phyloP scores from a whole-genome alignment of 495 filamentous ascomycete genomes.

The Thermothielavioides terrestris region DNA sequence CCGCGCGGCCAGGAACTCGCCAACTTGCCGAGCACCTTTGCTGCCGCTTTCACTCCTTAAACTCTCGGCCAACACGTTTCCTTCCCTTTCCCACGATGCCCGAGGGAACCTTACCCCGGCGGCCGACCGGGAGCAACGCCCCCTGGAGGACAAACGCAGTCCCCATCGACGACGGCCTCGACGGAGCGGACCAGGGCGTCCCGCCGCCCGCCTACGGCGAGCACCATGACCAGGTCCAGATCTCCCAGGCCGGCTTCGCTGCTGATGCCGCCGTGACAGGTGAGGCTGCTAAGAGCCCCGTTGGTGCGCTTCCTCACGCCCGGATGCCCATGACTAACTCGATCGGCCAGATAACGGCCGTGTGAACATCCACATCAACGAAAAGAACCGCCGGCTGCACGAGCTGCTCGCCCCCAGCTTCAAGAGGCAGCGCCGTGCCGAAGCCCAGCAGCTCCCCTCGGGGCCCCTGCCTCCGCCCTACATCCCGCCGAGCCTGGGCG shows the following conservation, averaged over 20 bases:
- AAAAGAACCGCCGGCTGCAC: conserved; percentile 54
- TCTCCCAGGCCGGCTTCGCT: conserved; percentile 41
- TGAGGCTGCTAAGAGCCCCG: too few species aligned
- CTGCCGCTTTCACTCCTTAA: too few species aligned
- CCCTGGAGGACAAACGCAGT: conserved; percentile 15
- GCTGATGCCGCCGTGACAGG: conserved; percentile 39
- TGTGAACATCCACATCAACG: conserved; percentile 65
- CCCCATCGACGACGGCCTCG: conserved; percentile 18
- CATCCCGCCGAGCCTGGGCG: conserved; percentile 53
- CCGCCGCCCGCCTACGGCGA: conserved; percentile 40
- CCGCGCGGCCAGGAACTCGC: too few species aligned
- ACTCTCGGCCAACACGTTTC: background rate
- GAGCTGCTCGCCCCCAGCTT: conserved; percentile 59
- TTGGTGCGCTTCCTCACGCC: background rate
- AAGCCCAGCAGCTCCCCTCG: conserved; percentile 28
- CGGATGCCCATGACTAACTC: background rate
- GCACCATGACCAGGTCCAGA: conserved; percentile 35
- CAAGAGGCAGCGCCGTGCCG: conserved; percentile 45
- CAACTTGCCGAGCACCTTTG: too few species aligned
- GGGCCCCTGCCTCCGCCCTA: conserved; percentile 46
- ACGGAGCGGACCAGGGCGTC: conserved; percentile 25
- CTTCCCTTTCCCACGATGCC: background rate
- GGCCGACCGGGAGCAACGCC: background rate
- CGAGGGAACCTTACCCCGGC: background rate
- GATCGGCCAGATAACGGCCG: conserved; percentile 51